These are phyloP conservation scores for Rhodocollybia butyracea DNA, from an alignment of 768 basidiomycete species.

Conservation along the genomic window DNA sequence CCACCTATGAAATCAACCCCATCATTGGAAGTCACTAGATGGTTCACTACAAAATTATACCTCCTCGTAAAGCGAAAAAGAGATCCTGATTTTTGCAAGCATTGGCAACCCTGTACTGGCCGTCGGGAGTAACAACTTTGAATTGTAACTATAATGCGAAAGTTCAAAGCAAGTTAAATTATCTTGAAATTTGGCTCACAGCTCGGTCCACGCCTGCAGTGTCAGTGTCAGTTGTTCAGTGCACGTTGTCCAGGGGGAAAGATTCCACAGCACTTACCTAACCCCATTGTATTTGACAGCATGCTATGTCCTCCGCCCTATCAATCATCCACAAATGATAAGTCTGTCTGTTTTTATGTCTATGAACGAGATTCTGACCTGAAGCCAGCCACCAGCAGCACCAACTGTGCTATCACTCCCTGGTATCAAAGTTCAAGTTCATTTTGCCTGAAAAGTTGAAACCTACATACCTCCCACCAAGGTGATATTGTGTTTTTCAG, in stretches of 20 bases:
- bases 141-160: slow-evolving; percentile 36
- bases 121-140: slow-evolving; percentile 54
- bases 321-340: not conserved
- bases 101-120: slow-evolving; percentile 40
- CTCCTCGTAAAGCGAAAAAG: slow-evolving; percentile 51
- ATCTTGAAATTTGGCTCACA: slow-evolving; percentile 22
- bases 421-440: slow-evolving; percentile 5
- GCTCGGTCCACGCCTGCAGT: slow-evolving; percentile 38
- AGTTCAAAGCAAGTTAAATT: not conserved
- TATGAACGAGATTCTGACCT: slow-evolving; percentile 14
- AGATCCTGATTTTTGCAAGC: slow-evolving; percentile 49
- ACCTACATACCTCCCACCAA: slow-evolving; percentile 40
- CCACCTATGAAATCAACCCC: slow-evolving; percentile 24
- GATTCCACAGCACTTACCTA: slow-evolving; percentile 17
- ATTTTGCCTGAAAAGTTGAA: not conserved
- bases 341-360: not conserved
- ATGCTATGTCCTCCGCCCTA: slow-evolving; percentile 13
- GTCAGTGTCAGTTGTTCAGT: not conserved
- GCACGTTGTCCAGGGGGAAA: not conserved
- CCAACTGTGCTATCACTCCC: slow-evolving; percentile 40
- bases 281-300: slow-evolving; percentile 33
- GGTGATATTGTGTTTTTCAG: slow-evolving; percentile 40
- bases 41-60: slow-evolving; percentile 13
- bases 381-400: slow-evolving; percentile 39
- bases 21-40: not conserved